Base-by-base conservation (phyloP, 768 basidiomycete genomes). In the Tulasnella sp. region DNA sequence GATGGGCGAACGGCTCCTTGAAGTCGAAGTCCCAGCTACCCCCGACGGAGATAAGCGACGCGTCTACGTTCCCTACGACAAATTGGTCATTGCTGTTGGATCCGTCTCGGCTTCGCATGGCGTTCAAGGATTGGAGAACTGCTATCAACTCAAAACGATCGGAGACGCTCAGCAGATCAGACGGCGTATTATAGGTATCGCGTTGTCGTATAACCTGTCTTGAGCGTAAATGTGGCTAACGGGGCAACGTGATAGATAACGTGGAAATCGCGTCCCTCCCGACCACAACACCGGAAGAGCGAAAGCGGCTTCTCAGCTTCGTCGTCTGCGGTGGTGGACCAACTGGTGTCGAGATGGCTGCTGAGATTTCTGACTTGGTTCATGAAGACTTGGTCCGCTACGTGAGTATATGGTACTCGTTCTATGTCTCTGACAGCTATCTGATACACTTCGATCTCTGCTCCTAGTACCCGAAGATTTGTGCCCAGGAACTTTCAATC, bases 1-100 rank as follows among this genome's bases (percentile, higher is more conserved):
- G 77, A 95, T 98, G 89, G 85, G 86, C 16, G 90, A 94, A 74
- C 88, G 90, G 26, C 82, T 98, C 12, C 78, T 99, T 12, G 97
- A 99, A 79, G 87, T 98, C 7, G 87, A 95, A 79, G 67, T 68
- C 3, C 37, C 41, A 19, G 87, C 87, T 3, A 76, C 80, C n/a
- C 77, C 82, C 1, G 83, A 85, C 62, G 90, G 90, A 1, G 80
- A 81, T 19, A 83, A 77, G 52, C 79, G 85, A 71, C 84, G 84
- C 75, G 84, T 95, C 59, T 99, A 98, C 78, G 82, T 99, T 63
- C 96, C 96, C 90, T 97, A 98, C 78, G 95, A 98, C 80, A 96
- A 95, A 79, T 82, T 97, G 34, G 81, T 98, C 44, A 91, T 98
- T 74, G 95, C 95, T 6, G 89, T 90, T 65, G 97, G 97, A 62